These are phyloP conservation scores for Aphanomyces stellatus DNA, from an alignment of 352 stramenopile genomes.

Conservation along the genomic window DNA sequence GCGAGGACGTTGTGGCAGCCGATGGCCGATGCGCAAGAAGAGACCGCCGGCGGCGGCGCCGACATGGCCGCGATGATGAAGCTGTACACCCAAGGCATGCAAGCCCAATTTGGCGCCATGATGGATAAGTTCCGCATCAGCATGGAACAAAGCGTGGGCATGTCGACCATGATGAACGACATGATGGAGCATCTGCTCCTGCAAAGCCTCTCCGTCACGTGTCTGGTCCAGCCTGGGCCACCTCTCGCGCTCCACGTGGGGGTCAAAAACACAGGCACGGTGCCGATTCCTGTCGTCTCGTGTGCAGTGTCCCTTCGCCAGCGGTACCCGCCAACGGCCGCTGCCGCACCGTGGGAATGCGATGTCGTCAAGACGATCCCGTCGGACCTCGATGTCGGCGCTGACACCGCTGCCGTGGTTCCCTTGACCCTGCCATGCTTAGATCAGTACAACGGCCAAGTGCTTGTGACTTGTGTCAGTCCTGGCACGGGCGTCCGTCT, in stretches of 20 bases:
- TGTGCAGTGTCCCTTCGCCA: neutral
- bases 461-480: conserved; percentile 11
- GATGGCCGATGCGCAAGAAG: neutral
- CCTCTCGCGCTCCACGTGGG: neutral
- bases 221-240: neutral
- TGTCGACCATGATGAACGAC: conserved; percentile 17
- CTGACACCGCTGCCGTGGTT: neutral
- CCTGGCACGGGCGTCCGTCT: conserved; percentile 10
- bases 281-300: conserved; percentile 6
- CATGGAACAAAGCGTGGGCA: conserved; percentile 18
- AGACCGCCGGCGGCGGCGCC: neutral
- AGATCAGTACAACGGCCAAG: conserved; percentile 14
- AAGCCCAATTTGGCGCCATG: conserved; percentile 11
- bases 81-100: conserved; percentile 6
- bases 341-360: neutral
- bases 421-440: neutral
- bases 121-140: conserved; percentile 10
- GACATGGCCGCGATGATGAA: conserved; percentile 11
- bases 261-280: neutral
- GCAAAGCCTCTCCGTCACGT: neutral
- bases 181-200: conserved; percentile 19
- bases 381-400: neutral
- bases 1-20: too few relatives aligned
- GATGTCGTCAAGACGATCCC: neutral
- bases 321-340: neutral